A percentile compares a stretch with the other conserved stretches of the same genome.
phyloP scores from a whole-genome alignment of 768 basidiomycete genomes.

The Gymnopilus junonius region DNA sequence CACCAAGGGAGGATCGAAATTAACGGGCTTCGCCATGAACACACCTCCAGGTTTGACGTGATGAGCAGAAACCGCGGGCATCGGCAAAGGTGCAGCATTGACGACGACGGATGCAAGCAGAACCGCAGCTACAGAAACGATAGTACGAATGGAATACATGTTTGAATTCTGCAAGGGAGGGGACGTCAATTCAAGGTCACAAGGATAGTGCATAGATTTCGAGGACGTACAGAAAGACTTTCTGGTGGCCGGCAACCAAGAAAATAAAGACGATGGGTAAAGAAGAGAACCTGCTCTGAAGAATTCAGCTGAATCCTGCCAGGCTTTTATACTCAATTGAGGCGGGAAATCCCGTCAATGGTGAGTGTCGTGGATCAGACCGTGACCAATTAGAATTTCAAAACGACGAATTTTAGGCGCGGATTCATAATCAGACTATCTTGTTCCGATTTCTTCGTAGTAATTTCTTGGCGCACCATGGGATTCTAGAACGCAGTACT shows the following conservation, averaged over 20 bases:
- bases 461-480: too few species aligned
- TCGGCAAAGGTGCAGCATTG: constrained; percentile 1
- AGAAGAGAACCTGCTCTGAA: constrained; percentile 14
- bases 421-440: too few species aligned
- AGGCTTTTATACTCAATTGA: constrained; percentile 2
- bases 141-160: constrained; percentile 8
- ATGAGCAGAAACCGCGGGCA: not conserved
- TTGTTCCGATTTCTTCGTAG: too few species aligned
- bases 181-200: not conserved
- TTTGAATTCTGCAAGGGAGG: not conserved
- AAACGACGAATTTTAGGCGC: too few species aligned
- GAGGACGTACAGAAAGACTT: not conserved
- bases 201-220: not conserved
- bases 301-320: not conserved
- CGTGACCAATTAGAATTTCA: not conserved
- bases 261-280: not conserved
- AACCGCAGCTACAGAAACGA: not conserved
- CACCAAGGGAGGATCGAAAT: constrained; percentile 1
- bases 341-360: not conserved
- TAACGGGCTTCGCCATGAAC: constrained; percentile 6
- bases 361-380: not conserved
- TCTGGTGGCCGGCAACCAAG: constrained; percentile 11
- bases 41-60: constrained; percentile 1
- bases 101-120: not conserved
- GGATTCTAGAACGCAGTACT: too few species aligned